A percentile compares a stretch with the other conserved stretches of the same genome.
Evolutionary conservation across 2,329 filamentous ascomycete species (phyloP).

Genomic region (Colletotrichum sp.): DNA sequence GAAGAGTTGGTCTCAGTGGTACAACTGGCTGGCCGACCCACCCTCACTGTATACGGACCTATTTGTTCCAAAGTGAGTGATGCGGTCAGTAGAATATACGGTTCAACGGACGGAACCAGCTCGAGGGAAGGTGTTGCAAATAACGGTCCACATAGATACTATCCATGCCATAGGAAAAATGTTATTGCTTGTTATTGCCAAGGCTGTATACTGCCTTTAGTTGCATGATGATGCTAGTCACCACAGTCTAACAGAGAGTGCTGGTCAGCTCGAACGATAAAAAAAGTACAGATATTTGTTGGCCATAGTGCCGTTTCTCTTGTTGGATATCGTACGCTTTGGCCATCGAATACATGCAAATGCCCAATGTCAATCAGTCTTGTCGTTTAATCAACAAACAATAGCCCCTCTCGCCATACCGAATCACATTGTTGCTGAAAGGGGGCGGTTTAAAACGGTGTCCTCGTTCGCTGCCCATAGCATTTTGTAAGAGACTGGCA

Average conservation of each 20-base stretch:
- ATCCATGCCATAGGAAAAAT: neutral
- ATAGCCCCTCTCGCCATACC: neutral
- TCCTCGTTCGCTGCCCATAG: accelerated
- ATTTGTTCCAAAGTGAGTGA: neutral
- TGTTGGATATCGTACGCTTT: accelerated
- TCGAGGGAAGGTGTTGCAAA: accelerated
- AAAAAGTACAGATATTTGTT: accelerated
- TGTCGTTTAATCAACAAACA: accelerated
- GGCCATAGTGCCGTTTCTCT: neutral
- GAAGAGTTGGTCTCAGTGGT: neutral
- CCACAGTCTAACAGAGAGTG: accelerated
- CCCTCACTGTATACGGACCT: accelerated
- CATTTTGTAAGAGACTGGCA: neutral
- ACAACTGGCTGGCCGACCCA: neutral
- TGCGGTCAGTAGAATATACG: neutral
- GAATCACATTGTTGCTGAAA: accelerated
- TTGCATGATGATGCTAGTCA: neutral
- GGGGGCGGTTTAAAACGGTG: accelerated
- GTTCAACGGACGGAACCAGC: accelerated
- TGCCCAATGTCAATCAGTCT: accelerated
- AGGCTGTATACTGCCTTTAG: accelerated
- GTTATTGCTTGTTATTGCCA: neutral
- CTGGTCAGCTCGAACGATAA: accelerated
- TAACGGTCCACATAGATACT: accelerated
- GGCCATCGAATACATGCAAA: neutral